These are phyloP conservation scores for Macrocybe gigantea DNA, from an alignment of 768 basidiomycete species.

Conservation along the genomic window DNA sequence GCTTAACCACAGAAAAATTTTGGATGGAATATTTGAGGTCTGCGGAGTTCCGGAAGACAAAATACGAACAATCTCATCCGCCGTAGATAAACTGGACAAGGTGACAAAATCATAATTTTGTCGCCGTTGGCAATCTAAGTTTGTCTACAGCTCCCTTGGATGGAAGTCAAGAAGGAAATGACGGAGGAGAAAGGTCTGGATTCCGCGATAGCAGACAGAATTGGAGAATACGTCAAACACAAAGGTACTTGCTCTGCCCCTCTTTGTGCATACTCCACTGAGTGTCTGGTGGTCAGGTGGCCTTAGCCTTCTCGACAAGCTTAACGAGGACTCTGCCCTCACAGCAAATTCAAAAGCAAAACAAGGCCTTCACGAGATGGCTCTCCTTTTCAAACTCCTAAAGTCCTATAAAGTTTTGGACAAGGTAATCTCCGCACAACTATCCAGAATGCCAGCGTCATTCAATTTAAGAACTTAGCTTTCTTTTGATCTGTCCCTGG, in stretches of 20 bases:
- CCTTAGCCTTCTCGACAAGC: slow-evolving; percentile 63
- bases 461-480: slow-evolving; percentile 42
- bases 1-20: slow-evolving; percentile 94
- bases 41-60: slow-evolving; percentile 91
- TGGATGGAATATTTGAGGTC: slow-evolving; percentile 95
- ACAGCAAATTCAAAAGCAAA: slow-evolving; percentile 70
- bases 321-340: slow-evolving; percentile 59
- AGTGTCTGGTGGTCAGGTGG: slow-evolving; percentile 49
- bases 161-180: slow-evolving; percentile 94
- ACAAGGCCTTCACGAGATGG: slow-evolving; percentile 85
- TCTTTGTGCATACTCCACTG: neutral
- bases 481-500: slow-evolving; percentile 94
- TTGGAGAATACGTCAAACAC: slow-evolving; percentile 94
- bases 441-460: neutral
- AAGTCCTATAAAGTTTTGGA: slow-evolving; percentile 73
- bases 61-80: slow-evolving; percentile 88
- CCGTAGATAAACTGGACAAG: slow-evolving; percentile 99
- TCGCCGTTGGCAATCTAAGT: neutral
- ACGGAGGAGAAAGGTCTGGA: slow-evolving; percentile 91
- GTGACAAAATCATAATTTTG: slow-evolving; percentile 26
- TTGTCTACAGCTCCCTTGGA: slow-evolving; percentile 67
- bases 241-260: slow-evolving; percentile 55
- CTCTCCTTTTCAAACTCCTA: slow-evolving; percentile 74
- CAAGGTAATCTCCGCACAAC: slow-evolving; percentile 43
- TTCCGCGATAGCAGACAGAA: slow-evolving; percentile 77